Evolutionary conservation across 2,329 filamentous ascomycete genomes (phyloP).

Genomic region (Davidsoniella virescens): DNA sequence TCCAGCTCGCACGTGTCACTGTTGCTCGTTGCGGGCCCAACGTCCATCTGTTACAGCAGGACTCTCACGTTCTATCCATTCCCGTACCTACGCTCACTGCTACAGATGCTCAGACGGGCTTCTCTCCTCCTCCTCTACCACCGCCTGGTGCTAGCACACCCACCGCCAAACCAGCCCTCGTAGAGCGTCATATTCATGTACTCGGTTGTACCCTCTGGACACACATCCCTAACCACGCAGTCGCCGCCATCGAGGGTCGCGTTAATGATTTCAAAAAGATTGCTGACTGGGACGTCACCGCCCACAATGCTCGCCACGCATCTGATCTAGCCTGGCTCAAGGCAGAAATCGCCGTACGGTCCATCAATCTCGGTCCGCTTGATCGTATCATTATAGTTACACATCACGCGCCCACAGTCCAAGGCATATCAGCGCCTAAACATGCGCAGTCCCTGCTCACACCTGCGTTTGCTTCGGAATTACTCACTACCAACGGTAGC

Average conservation of each 20-base stretch:
- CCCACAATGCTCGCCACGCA: conserved; percentile 32
- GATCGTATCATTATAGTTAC: conserved; percentile 32
- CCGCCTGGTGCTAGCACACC: conserved; percentile 23
- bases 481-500: conserved; percentile 14
- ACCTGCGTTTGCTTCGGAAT: conserved; percentile 36
- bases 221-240: conserved; percentile 25
- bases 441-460: conserved; percentile 30
- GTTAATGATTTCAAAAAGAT: conserved; percentile 40
- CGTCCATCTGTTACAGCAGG: conserved; percentile 29
- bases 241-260: conserved; percentile 24
- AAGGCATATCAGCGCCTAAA: conserved; percentile 31
- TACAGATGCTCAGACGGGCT: neutral
- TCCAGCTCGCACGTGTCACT: conserved; percentile 24
- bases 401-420: conserved; percentile 38
- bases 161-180: neutral
- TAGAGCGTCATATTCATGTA: conserved; percentile 17
- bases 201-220: conserved; percentile 45
- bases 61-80: conserved; percentile 20
- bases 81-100: conserved; percentile 11
- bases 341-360: conserved; percentile 20
- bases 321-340: conserved; percentile 35
- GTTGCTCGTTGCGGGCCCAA: conserved; percentile 24
- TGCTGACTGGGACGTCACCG: conserved; percentile 30
- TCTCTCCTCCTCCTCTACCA: neutral
- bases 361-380: conserved; percentile 1